Evolutionary conservation across 495 filamentous ascomycete genomes (phyloP).

Genomic region (Penicillium mononematosum): DNA sequence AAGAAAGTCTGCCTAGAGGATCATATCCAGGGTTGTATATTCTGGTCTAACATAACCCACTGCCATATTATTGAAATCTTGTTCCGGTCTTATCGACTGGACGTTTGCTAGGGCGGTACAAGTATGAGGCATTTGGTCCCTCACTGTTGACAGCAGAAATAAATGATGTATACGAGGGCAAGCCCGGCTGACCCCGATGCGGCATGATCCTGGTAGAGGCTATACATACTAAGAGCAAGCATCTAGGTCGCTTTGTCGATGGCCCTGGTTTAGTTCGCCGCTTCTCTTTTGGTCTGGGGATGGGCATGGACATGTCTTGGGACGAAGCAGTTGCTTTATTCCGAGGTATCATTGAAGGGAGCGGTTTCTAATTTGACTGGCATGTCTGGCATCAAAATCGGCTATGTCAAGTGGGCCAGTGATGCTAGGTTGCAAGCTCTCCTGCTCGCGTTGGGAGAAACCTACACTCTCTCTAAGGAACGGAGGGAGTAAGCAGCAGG

Average conservation of each 20-base stretch:
- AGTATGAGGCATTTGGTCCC: slow-evolving; percentile 34
- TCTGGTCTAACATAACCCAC: too few relatives aligned
- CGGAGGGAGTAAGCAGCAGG: too few relatives aligned
- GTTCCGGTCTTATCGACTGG: slow-evolving; percentile 33
- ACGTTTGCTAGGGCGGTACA: slow-evolving; percentile 31
- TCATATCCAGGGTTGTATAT: too few relatives aligned
- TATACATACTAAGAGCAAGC: not conserved
- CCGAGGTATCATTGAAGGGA: not conserved
- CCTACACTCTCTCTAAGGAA: not conserved
- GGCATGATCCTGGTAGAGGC: slow-evolving; percentile 4
- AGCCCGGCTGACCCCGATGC: not conserved
- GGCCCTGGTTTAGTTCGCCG: too few relatives aligned
- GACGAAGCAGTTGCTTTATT: too few relatives aligned
- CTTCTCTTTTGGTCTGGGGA: too few relatives aligned
- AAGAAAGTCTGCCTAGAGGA: too few relatives aligned
- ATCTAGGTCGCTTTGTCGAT: not conserved
- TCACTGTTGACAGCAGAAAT: slow-evolving; percentile 39
- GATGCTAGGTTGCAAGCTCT: slow-evolving; percentile 6
- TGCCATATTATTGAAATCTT: too few relatives aligned
- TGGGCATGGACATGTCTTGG: too few relatives aligned
- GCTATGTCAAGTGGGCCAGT: slow-evolving; percentile 7
- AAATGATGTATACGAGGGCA: slow-evolving; percentile 21
- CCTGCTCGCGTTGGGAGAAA: slow-evolving; percentile 1
- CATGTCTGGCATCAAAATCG: slow-evolving; percentile 9
- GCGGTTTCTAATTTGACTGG: slow-evolving; percentile 3